These are phyloP conservation scores for Populus hybrid DNA, from an alignment of 441 rosid genomes.

Conservation along the genomic window DNA sequence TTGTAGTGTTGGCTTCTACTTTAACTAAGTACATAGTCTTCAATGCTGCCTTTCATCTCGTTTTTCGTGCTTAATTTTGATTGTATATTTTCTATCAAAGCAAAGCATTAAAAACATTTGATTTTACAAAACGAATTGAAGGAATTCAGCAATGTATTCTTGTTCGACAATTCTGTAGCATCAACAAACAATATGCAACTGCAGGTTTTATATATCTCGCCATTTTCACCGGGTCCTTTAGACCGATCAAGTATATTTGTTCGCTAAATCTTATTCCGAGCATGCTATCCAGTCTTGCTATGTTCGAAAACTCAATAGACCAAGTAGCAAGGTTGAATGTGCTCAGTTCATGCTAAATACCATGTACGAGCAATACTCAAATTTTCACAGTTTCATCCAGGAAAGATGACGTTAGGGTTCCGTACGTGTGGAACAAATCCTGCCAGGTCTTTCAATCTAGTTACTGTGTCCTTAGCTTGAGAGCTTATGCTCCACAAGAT, in stretches of 20 bases:
- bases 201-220: background rate
- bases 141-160: background rate
- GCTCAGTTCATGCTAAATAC: background rate
- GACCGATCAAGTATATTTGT: background rate
- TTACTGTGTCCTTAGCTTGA: conserved; percentile 18
- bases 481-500: conserved; percentile 68
- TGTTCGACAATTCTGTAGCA: background rate
- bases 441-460: conserved; percentile 26
- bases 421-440: conserved; percentile 35
- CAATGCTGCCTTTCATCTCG: too few relatives aligned
- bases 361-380: background rate
- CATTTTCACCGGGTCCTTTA: background rate
- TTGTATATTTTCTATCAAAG: background rate
- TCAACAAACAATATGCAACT: background rate
- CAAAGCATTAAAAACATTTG: background rate
- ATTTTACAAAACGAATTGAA: background rate
- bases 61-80: too few relatives aligned
- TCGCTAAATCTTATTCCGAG: background rate
- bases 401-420: conserved; percentile 50
- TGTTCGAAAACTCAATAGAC: background rate
- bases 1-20: too few relatives aligned
- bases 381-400: conserved; percentile 23
- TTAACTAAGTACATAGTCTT: too few relatives aligned
- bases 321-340: background rate
- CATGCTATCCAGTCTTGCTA: background rate